Base-by-base conservation (phyloP, 345 rosid species). In the Gossypium australe region DNA sequence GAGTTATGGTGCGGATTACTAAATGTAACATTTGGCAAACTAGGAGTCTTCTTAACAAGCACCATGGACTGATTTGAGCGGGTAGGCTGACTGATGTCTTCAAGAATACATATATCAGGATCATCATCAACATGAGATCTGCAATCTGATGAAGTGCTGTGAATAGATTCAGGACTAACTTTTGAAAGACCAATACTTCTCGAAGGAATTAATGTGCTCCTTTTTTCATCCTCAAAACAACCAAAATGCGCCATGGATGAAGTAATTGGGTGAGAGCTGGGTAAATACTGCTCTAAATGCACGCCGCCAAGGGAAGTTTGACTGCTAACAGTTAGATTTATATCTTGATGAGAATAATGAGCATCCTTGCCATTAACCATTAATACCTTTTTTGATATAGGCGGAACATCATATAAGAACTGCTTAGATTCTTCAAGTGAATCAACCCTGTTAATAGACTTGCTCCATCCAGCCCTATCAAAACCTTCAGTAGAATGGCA, bases 101-200 rank as follows among this genome's bases (percentile, higher is more conserved):
- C 98, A 68, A 92, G 88, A 22, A 94, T 87, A 84, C 86, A 89
- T 73, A 94, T 60, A 81, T 94, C 97, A 77, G 87, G 81, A 73
- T 89, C 97, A 80, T 86, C 89, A 78, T 89, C 97, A 75, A 79
- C 76, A 76, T 71, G 82, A 7, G 89, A 90, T 79, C 80, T 79
- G 79, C 82, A 85, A 67, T 85, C 88, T 20, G 86, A 80, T 24
- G 90, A 88, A 78, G 84, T 87, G 62, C 92, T 89, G 74, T 89
- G 92, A 76, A 84, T 80, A 70, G 94, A 92, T 80, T 92, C 97
- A 17, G 89, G 81, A 75, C 89, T 86, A 72, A 80, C 76, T 49
- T 88, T 86, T 72, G 90, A 85, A 69, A 86, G 67, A 67, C 72
- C 78, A 58, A 74, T 64, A 79, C 75, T 80, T 82, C 72, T 75